These are phyloP conservation scores for Pulveroboletus sp. DNA, from an alignment of 768 basidiomycete species.

Conservation along the genomic window DNA sequence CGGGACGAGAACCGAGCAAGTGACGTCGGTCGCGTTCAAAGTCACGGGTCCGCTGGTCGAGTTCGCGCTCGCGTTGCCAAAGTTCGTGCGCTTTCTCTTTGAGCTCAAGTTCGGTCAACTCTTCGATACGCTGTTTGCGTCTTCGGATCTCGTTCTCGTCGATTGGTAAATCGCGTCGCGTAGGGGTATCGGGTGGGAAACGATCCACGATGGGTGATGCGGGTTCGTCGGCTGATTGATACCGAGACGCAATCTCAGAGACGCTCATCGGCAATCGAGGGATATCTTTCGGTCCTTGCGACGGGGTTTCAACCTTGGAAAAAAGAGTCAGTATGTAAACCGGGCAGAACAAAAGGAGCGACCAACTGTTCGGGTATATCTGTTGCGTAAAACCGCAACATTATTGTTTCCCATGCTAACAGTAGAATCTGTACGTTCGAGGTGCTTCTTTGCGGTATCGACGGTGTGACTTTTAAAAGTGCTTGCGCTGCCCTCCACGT, in stretches of 20 bases:
- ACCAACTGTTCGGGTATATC: conserved; percentile 58
- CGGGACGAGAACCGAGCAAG: conserved; percentile 34
- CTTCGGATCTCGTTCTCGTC: conserved; percentile 28
- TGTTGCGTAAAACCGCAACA: conserved; percentile 68
- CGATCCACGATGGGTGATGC: conserved; percentile 34
- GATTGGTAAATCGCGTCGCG: conserved; percentile 14
- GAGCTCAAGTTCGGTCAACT: conserved; percentile 50
- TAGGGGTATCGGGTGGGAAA: conserved; percentile 25
- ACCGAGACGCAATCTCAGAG: conserved; percentile 60
- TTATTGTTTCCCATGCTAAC: conserved; percentile 53
- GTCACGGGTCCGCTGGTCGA: conserved; percentile 52
- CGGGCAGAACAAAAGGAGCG: not conserved
- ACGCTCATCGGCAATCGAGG: conserved; percentile 66
- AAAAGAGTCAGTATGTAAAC: conserved; percentile 3
- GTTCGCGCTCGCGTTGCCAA: conserved; percentile 51
- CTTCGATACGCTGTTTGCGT: conserved; percentile 44
- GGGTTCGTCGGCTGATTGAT: conserved; percentile 45
- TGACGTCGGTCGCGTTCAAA: conserved; percentile 55
- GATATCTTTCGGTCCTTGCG: conserved; percentile 58
- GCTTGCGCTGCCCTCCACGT: conserved; percentile 16
- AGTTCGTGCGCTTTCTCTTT: conserved; percentile 56
- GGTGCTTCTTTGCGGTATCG: conserved; percentile 30
- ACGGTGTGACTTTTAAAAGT: conserved; percentile 28
- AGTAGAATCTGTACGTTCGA: conserved; percentile 54
- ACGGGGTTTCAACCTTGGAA: conserved; percentile 46